Conservation (phyloP, 163 green algal genomes). For the Chloromonas sp. region DNA sequence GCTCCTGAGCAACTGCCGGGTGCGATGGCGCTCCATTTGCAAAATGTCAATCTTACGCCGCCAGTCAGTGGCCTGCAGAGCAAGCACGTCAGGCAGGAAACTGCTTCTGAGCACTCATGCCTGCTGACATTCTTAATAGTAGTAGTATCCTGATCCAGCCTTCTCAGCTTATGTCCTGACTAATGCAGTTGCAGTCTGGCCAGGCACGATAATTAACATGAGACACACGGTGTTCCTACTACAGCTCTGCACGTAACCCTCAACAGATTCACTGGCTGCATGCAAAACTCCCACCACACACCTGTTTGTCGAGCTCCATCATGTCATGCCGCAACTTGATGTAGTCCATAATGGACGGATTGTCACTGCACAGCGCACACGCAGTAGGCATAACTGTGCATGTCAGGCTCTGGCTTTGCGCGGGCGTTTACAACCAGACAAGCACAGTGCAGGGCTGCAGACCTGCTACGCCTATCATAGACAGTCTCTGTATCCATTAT, state of each 20-base stretch:
- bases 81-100: background rate
- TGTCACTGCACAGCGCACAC: constrained; percentile 38
- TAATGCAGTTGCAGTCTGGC: too few species aligned
- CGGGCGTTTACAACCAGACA: too few species aligned
- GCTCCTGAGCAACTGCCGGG: constrained; percentile 12
- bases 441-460: too few species aligned
- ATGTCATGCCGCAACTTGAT: constrained; percentile 68
- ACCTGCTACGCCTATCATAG: too few species aligned
- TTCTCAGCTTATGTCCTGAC: too few species aligned
- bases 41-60: constrained; percentile 54
- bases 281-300: background rate
- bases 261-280: background rate
- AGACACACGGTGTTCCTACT: too few species aligned
- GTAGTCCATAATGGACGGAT: constrained; percentile 75
- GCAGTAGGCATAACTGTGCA: background rate
- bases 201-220: too few species aligned
- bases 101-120: background rate
- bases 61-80: constrained; percentile 30
- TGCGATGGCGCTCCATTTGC: constrained; percentile 42
- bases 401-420: too few species aligned
- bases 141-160: too few species aligned
- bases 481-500: too few species aligned
- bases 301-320: constrained; percentile 55
- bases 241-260: background rate
- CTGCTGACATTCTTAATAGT: too few species aligned